Base-by-base conservation (phyloP, 805 yeast species). In the Komagataella kurtzmanii region DNA sequence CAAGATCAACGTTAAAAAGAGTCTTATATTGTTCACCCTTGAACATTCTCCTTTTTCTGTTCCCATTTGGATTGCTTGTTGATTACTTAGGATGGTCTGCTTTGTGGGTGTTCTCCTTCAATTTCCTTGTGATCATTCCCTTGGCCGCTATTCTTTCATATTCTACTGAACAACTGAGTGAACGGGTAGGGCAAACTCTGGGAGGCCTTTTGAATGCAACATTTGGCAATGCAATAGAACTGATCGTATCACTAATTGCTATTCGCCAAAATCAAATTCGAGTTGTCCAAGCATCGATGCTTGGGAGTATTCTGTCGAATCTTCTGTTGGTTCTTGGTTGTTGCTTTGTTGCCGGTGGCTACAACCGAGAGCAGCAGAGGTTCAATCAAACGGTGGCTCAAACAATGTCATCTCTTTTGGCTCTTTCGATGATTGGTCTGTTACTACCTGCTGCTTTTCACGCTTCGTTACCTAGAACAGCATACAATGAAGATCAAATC, bases 351-450 rank as follows among this genome's bases (percentile, higher is more conserved):
- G 89, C 86, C 46, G 99, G 99, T 52, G 99, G 99, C 17, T 77
- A 83, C 64, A 83, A 86, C 57, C 79, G 93, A 56, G 74, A 83
- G 44, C 93, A 86, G 65, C 98, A 93, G 67, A 76, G 76, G 1
- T 93, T 93, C 71, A 89, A 89, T 71, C 95, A 87, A 67, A 91
- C 98, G 0, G 97, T 90, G 6, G 99, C 99, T 3, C 98, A 93
- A 68, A 90, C 98, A 6, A 93, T 93, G 99, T 79, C 89, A 40
- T 89, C 97, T 1, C 74, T 93, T 57, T 79, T 93, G 80, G 95
- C 95, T 1, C 80, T 93, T 53, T 87, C 97, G 2, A 83, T 93
- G 49, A 84, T 93, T 44, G 90, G 96, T 1, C 74, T 93, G 59
- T 68, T 93, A 62, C 82, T 93, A 50, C 99, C 99, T 2, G 98